Percentiles rank a stretch among this genome's conserved stretches.
Evolutionary conservation across 495 filamentous ascomycete species (phyloP).

Genomic region (Aspergillus ellipticus): DNA sequence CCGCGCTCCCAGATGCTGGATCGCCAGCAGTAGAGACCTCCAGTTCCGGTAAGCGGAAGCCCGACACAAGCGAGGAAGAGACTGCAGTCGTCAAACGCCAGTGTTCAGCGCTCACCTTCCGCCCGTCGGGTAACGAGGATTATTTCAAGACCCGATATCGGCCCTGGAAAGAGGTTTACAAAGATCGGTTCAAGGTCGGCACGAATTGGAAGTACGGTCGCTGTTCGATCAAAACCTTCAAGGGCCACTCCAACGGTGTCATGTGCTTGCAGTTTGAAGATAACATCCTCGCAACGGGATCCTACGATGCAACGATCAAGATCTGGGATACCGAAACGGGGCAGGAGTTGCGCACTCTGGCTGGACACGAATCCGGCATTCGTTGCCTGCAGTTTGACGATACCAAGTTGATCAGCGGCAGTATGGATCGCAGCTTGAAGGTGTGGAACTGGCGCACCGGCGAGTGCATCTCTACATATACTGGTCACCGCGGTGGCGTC

Average conservation of each 20-base stretch:
- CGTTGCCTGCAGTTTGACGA: slow-evolving; percentile 92
- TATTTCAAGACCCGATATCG: slow-evolving; percentile 51
- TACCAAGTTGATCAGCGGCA: slow-evolving; percentile 80
- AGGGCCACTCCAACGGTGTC: slow-evolving; percentile 88
- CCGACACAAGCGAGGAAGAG: slow-evolving; percentile 26
- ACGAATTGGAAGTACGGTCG: slow-evolving; percentile 96
- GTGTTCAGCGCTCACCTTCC: slow-evolving; percentile 29
- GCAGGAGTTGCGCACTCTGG: slow-evolving; percentile 75
- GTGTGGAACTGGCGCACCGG: slow-evolving; percentile 98
- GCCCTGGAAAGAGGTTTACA: slow-evolving; percentile 92
- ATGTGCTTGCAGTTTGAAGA: slow-evolving; percentile 97
- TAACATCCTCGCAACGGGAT: slow-evolving; percentile 86
- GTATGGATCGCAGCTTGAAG: slow-evolving; percentile 74
- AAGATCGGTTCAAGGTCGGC: slow-evolving; percentile 82
- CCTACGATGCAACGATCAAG: slow-evolving; percentile 91
- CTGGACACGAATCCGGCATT: slow-evolving; percentile 77
- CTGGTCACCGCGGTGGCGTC: slow-evolving; percentile 73
- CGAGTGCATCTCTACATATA: slow-evolving; percentile 75
- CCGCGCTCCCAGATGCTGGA: slow-evolving; percentile 15
- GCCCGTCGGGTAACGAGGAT: slow-evolving; percentile 30
- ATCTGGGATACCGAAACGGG: slow-evolving; percentile 93
- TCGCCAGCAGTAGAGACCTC: slow-evolving; percentile 18
- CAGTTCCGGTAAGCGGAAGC: slow-evolving; percentile 38
- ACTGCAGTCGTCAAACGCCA: slow-evolving; percentile 37
- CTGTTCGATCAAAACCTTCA: slow-evolving; percentile 74